phyloP scores from a whole-genome alignment of 768 basidiomycete genomes.

The Pholiota microspora region DNA sequence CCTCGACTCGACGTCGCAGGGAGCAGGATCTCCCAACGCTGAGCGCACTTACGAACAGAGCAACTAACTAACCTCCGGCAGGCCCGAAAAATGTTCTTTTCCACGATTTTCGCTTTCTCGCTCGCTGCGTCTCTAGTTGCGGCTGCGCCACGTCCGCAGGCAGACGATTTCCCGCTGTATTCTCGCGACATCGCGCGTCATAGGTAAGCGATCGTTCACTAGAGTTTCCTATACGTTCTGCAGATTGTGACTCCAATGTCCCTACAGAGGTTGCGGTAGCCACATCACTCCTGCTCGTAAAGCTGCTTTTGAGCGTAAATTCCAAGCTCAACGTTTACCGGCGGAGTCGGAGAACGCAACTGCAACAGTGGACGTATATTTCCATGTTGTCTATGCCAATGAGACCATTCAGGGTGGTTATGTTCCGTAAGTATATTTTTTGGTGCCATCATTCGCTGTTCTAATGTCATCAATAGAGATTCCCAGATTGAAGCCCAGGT shows the following conservation, averaged over 20 bases:
- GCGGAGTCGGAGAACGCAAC: conserved; percentile 25
- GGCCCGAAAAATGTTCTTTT: conserved; percentile 21
- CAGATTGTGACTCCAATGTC: neutral
- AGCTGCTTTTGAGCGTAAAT: conserved; percentile 34
- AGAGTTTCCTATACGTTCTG: neutral
- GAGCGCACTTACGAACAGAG: neutral
- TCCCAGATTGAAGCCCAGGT: conserved; percentile 35
- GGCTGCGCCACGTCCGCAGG: conserved; percentile 16
- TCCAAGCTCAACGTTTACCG: conserved; percentile 30
- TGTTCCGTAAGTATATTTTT: conserved; percentile 30
- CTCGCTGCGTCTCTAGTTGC: conserved; percentile 16
- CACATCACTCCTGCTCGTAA: conserved; percentile 31
- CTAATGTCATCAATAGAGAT: conserved; percentile 21
- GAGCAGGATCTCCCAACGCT: conserved; percentile 11
- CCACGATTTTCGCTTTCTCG: conserved; percentile 14
- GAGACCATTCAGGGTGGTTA: conserved; percentile 36
- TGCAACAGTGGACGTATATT: conserved; percentile 36
- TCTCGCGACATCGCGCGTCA: conserved; percentile 13
- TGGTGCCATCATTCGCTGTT: neutral
- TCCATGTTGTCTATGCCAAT: conserved; percentile 43
- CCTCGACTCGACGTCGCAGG: conserved; percentile 3
- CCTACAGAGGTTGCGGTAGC: conserved; percentile 34
- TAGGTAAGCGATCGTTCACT: conserved; percentile 10
- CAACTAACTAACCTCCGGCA: conserved; percentile 8
- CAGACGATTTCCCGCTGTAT: conserved; percentile 8